Conservation (phyloP, 345 rosid genomes). For the Euphorbia lathyris region DNA sequence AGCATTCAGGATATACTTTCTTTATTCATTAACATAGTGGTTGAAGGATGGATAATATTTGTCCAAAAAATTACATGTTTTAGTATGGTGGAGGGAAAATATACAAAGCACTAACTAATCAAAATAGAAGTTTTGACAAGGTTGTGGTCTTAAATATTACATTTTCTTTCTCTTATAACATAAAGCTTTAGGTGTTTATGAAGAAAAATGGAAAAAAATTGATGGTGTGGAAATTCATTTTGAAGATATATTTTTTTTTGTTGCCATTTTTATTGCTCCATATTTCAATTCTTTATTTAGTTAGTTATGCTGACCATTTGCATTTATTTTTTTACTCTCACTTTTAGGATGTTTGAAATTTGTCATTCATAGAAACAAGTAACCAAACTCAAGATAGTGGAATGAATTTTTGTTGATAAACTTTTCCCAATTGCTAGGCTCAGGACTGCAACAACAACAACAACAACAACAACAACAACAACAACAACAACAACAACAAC, state of each 20-base stretch:
- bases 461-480: no score
- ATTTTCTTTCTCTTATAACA: neutral
- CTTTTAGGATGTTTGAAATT: no score
- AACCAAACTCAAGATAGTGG: no score
- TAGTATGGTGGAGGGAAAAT: neutral
- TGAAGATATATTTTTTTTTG: neutral
- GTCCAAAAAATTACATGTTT: neutral
- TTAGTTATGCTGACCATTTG: neutral
- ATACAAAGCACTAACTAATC: neutral
- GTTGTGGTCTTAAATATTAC: neutral
- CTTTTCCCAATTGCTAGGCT: no score
- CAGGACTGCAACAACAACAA: no score
- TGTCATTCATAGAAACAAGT: no score
- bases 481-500: no score
- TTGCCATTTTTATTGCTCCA: neutral
- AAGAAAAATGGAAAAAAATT: no score
- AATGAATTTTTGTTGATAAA: no score
- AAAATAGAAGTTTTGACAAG: neutral
- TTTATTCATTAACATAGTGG: neutral
- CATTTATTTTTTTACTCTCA: no score
- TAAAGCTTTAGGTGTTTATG: neutral
- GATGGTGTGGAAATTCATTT: neutral
- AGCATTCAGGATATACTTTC: neutral
- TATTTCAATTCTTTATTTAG: neutral
- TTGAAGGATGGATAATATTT: neutral